Evolutionary conservation across 306 rosid species (phyloP).

Genomic region (Trifolium fragiferum): DNA sequence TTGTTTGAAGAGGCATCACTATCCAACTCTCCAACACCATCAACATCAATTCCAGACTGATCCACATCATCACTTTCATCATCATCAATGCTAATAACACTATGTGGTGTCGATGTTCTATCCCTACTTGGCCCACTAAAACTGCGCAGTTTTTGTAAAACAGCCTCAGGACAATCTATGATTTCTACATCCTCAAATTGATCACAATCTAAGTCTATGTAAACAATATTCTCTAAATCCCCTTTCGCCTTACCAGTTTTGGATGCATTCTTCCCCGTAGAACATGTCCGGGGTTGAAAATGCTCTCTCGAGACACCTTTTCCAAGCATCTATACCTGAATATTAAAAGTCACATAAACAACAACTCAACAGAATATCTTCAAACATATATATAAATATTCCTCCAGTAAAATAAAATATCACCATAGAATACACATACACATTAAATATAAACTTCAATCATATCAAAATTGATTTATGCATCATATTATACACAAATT

Average conservation of each 20-base stretch:
- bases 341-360: constrained; percentile 5
- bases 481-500: not conserved
- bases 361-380: constrained; percentile 22
- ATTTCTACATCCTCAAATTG: constrained; percentile 57
- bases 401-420: no score
- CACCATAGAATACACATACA: not conserved
- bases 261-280: constrained; percentile 53
- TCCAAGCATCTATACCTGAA: constrained; percentile 62
- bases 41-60: constrained; percentile 43
- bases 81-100: constrained; percentile 69
- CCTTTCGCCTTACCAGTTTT: constrained; percentile 47
- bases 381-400: not conserved
- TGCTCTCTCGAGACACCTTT: constrained; percentile 50
- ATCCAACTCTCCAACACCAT: constrained; percentile 68
- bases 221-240: constrained; percentile 50
- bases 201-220: constrained; percentile 76
- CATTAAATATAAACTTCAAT: not conserved
- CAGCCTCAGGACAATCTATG: constrained; percentile 53
- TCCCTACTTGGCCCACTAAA: constrained; percentile 49
- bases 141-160: constrained; percentile 40
- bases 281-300: constrained; percentile 56
- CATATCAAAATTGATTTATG: not conserved
- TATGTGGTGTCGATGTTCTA: constrained; percentile 43
- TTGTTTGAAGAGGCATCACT: constrained; percentile 82
- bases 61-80: constrained; percentile 59